These are phyloP conservation scores for Mortierella sp. DNA, from an alignment of 371 early-diverging fungal genomes.

Conservation along the genomic window DNA sequence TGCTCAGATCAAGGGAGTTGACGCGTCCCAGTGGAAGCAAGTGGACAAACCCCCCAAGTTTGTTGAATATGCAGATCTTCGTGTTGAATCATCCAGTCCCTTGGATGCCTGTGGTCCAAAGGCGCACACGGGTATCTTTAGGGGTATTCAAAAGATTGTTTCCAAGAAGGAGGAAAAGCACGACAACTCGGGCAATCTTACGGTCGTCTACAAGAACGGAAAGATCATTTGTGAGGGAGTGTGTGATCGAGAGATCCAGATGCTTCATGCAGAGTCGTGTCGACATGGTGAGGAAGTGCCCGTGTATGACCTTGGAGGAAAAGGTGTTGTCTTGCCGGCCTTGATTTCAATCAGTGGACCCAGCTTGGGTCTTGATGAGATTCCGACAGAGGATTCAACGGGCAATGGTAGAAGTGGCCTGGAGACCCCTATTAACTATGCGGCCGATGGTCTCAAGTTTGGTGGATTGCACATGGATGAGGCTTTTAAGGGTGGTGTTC, in stretches of 20 bases:
- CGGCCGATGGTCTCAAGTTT: conserved; percentile 65
- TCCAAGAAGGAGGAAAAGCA: conserved; percentile 15
- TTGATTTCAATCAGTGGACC: conserved; percentile 53
- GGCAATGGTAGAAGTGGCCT: conserved; percentile 54
- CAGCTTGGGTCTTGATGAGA: conserved; percentile 63
- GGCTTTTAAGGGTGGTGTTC: conserved; percentile 68
- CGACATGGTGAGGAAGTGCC: conserved; percentile 8
- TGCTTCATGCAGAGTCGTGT: conserved; percentile 5
- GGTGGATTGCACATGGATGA: conserved; percentile 64
- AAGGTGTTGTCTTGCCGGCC: conserved; percentile 29
- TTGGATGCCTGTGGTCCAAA: conserved; percentile 15
- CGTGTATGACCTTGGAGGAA: conserved; percentile 28
- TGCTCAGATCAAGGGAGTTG: conserved; percentile 44
- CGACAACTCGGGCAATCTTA: neutral
- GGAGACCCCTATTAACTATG: conserved; percentile 39
- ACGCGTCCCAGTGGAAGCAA: conserved; percentile 15
- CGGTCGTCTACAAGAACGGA: conserved; percentile 57
- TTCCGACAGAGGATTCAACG: conserved; percentile 59
- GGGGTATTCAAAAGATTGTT: conserved; percentile 27
- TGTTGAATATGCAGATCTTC: conserved; percentile 11
- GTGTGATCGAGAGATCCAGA: conserved; percentile 48
- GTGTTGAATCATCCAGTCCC: conserved; percentile 4
- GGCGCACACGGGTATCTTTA: conserved; percentile 35
- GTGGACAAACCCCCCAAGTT: conserved; percentile 12
- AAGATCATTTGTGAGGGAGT: conserved; percentile 60